Evolutionary conservation across 345 rosid genomes (phyloP), one percentile per base, ranked within the genome.

Genomic region (Turritis glabra): DNA sequence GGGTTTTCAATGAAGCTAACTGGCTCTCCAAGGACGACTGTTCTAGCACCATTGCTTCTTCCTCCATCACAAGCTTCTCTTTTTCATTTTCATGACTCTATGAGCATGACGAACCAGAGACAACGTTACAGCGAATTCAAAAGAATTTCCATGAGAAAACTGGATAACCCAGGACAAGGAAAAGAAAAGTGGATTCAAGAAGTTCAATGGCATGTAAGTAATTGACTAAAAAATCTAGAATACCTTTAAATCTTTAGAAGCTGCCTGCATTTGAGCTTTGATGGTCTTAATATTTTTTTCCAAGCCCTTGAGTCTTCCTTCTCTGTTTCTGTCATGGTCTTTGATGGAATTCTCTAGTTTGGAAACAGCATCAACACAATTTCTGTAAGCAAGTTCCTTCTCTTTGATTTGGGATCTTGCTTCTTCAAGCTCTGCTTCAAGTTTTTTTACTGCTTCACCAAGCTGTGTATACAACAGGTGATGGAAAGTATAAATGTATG

Each of bases 221-320:
- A 50, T 47, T 12, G 61, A 71, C 52, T 29, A 56, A 50, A 67
- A 54, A 25, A 73, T 52, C 30, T 57, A 32, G 44, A 66, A 62
- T 75, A 90, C 99, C 94, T 95, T 92, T 77, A 95, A 84, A 79
- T 89, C 83, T 87, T 89, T 92, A 52, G 90, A 90, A 58, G 85
- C 84, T 61, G 89, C 82, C 82, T 89, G 96, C 88, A 92, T 85
- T 72, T 85, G 82, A 80, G 86, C 78, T 85, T 95, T 95, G 55
- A 81, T 82, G 13, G 90, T 83, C 81, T 86, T 90, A 54, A 95
- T 86, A 35, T 76, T 84, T 63, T 86, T 89, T 83, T 95, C 96
- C 76, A 95, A 82, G 69, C 60, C 88, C 70, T 89, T 88, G 59
- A 95, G 97, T 79, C 92, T 79, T 60, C 85, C 90, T 60, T 86